phyloP scores from a whole-genome alignment of 2,329 filamentous ascomycete genomes.

The Aspergillus sp. region DNA sequence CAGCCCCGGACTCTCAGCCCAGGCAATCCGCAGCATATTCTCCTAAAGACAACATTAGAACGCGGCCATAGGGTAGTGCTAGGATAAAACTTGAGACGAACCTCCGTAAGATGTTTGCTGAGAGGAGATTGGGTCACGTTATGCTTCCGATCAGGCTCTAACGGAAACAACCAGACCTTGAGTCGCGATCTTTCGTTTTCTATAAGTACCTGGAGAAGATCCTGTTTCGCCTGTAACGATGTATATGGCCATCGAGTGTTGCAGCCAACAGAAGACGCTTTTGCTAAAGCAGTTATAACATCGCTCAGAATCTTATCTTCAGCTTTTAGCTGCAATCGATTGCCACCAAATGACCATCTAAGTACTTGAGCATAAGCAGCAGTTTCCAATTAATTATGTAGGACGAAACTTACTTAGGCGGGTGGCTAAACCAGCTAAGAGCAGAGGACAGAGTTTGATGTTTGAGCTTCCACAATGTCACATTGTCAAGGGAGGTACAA shows the following conservation, averaged over 20 bases:
- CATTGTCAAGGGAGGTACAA: conserved; percentile 63
- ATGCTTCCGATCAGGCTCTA: conserved; percentile 63
- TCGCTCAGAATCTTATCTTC: conserved; percentile 81
- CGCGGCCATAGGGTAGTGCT: not conserved
- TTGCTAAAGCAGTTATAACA: conserved; percentile 66
- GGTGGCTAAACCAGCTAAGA: conserved; percentile 80
- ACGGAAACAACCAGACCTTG: conserved; percentile 83
- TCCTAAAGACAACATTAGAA: conserved; percentile 40
- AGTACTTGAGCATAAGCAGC: conserved; percentile 18
- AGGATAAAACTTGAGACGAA: conserved; percentile 17
- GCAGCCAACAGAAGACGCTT: conserved; percentile 60
- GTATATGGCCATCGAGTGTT: conserved; percentile 55
- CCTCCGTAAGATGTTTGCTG: conserved; percentile 42
- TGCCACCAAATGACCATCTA: conserved; percentile 92
- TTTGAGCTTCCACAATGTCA: conserved; percentile 77
- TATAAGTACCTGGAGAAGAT: conserved; percentile 75
- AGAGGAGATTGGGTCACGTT: conserved; percentile 48
- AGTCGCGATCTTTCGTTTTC: conserved; percentile 82
- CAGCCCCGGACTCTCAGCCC: conserved; percentile 79
- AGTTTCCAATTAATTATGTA: not conserved
- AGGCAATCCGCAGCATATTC: conserved; percentile 75
- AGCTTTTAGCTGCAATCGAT: conserved; percentile 87
- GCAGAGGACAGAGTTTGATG: conserved; percentile 84
- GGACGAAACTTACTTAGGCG: conserved; percentile 57
- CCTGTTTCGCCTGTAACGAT: conserved; percentile 74